A percentile compares a stretch with the other conserved stretches of the same genome.
Evolutionary conservation across 2,329 filamentous ascomycete species (phyloP).

Genomic region (Cytospora mali): DNA sequence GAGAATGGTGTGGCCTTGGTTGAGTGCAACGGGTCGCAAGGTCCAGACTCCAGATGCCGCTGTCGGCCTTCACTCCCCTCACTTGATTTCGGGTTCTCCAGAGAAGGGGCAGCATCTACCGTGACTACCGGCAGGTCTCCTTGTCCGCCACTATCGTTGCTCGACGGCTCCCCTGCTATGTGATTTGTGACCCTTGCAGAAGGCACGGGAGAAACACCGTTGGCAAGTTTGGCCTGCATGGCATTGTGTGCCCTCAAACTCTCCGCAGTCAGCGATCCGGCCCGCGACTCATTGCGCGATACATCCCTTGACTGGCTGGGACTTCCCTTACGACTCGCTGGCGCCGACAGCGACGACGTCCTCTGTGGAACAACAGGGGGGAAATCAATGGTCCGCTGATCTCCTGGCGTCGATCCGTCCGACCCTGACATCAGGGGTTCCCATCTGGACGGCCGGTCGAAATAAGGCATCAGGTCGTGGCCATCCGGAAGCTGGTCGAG

Average conservation of each 20-base stretch:
- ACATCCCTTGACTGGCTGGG: slow-evolving; percentile 13
- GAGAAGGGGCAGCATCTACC: slow-evolving; percentile 37
- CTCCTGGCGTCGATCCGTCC: slow-evolving; percentile 46
- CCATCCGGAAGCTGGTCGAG: slow-evolving; percentile 45
- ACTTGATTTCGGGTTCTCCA: slow-evolving; percentile 41
- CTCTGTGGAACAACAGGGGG: slow-evolving; percentile 60
- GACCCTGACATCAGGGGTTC: slow-evolving; percentile 50
- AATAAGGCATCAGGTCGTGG: slow-evolving; percentile 47
- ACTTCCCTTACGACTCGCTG: slow-evolving; percentile 52
- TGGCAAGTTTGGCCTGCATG: slow-evolving; percentile 10
- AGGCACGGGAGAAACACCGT: slow-evolving; percentile 23
- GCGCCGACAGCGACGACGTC: slow-evolving; percentile 64
- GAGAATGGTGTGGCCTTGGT: slow-evolving; percentile 66
- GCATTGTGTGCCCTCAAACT: slow-evolving; percentile 59
- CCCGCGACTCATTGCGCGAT: slow-evolving; percentile 49
- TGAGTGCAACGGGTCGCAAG: slow-evolving; percentile 52
- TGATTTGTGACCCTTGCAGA: slow-evolving; percentile 30
- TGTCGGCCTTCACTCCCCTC: slow-evolving; percentile 19
- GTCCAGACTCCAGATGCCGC: slow-evolving; percentile 47
- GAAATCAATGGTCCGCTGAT: slow-evolving; percentile 62
- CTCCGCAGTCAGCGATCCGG: slow-evolving; percentile 59
- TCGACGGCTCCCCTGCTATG: slow-evolving; percentile 10
- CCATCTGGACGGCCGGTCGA: slow-evolving; percentile 46
- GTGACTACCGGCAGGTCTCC: slow-evolving; percentile 33
- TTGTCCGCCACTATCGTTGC: slow-evolving; percentile 3